Conservation (phyloP, 2,329 filamentous ascomycete species). For the Penicillium hesseltinei region DNA sequence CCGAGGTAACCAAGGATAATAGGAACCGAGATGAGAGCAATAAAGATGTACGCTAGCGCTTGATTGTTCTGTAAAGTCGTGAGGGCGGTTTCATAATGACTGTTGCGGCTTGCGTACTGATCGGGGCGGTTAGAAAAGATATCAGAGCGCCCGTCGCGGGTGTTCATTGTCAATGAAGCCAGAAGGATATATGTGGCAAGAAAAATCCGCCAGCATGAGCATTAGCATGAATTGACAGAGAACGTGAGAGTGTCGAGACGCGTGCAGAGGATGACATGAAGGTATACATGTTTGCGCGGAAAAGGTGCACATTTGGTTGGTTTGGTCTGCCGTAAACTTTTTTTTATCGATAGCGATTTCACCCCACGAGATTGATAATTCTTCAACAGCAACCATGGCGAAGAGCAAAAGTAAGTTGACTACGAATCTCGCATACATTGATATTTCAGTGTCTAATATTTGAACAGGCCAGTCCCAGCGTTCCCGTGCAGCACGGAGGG, state of each 20-base stretch:
- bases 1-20: constrained; percentile 33
- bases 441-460: constrained; percentile 8
- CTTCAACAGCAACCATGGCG: constrained; percentile 34
- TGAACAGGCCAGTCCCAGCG: constrained; percentile 52
- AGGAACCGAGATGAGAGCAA: constrained; percentile 30
- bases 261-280: neutral
- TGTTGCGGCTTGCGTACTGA: constrained; percentile 22
- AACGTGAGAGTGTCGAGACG: constrained; percentile 2
- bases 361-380: constrained; percentile 29
- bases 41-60: constrained; percentile 30
- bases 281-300: constrained; percentile 9
- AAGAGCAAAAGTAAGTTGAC: constrained; percentile 37
- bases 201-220: constrained; percentile 18
- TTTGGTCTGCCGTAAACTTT: constrained; percentile 29
- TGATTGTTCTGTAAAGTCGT: constrained; percentile 29
- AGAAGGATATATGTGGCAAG: constrained; percentile 23
- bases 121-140: constrained; percentile 31
- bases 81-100: constrained; percentile 35
- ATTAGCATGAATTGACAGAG: neutral
- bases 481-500: constrained; percentile 60
- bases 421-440: neutral
- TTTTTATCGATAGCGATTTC: constrained; percentile 39
- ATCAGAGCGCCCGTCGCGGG: constrained; percentile 32
- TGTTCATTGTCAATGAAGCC: constrained; percentile 36
- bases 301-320: constrained; percentile 28